Evolutionary conservation across 345 rosid genomes (phyloP).

Genomic region (Hypericum androsaemum): DNA sequence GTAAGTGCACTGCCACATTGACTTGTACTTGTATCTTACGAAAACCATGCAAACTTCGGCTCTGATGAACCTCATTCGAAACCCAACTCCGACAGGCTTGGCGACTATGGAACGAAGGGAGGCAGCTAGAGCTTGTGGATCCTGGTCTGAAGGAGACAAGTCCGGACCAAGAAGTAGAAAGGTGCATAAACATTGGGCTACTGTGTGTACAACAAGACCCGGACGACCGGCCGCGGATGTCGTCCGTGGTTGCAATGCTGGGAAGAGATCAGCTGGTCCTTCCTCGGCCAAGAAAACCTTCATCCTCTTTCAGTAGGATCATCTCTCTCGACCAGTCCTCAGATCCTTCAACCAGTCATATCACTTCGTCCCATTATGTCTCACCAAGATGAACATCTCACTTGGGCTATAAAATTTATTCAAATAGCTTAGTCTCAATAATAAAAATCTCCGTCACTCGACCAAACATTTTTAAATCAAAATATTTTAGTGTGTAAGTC

Average conservation of each 20-base stretch:
- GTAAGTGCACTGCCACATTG: background rate
- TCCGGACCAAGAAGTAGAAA: constrained; percentile 31
- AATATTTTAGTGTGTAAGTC: too few species aligned
- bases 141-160: constrained; percentile 22
- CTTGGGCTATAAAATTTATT: too few species aligned
- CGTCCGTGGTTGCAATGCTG: constrained; percentile 35
- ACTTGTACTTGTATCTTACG: background rate
- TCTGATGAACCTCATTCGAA: too few species aligned
- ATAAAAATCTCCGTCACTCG: too few species aligned
- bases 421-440: too few species aligned
- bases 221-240: constrained; percentile 38
- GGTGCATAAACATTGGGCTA: constrained; percentile 46
- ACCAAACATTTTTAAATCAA: too few species aligned
- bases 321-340: too few species aligned
- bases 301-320: constrained; percentile 12
- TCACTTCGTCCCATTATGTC: too few species aligned
- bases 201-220: constrained; percentile 62
- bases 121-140: constrained; percentile 40
- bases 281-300: constrained; percentile 24
- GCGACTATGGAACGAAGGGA: constrained; percentile 44
- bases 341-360: too few species aligned
- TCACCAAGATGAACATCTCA: too few species aligned
- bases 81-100: constrained; percentile 32
- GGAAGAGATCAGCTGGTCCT: constrained; percentile 24
- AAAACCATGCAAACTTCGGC: too few species aligned